Evolutionary conservation across 1,284 basidiomycete species (phyloP), one percentile per base, ranked within the genome.

Genomic region (Tilletiaria anomala): DNA sequence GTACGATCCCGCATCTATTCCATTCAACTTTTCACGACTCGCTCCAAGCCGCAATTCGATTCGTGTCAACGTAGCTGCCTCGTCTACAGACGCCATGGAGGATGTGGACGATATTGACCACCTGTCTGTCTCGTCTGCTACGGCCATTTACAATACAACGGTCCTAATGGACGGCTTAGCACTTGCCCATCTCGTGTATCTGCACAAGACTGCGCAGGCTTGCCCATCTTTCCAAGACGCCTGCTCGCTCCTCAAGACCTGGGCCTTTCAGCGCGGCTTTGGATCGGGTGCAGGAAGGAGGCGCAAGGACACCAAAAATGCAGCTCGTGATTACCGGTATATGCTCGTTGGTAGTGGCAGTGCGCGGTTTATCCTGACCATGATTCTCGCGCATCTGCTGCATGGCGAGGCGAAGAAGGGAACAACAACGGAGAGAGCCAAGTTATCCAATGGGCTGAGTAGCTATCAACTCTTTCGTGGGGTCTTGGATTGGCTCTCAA

Each of bases 211-310:
- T 14, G 74, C 79, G 35, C 72, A 80, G 48, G 69, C 73, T 11
- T 73, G 76, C 4, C 73, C 80, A 0, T 75, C 78, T 0, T 86
- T 84, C 59, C 68, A 70, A 2, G 82, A 89, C 46, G 85, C 84
- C 5, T 70, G 86, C 15, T 73, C 80, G 1, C 71, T 94, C 8
- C 76, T 94, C 42, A 76, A 85, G 16, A 76, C 91, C 15, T 94
- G 89, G 91, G 83, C 84, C 1, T 80, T 80, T 42, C 83, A 89
- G 61, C 75, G 88, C 16, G 86, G 85, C 0, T 84, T 84, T 51
- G 45, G 76, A 26, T 17, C 2, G 32, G n/a, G n/a, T n/a, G n/a
- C n/a, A n/a, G n/a, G n/a, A n/a, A n/a, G n/a, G n/a, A n/a, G n/a
- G n/a, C 26, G 29, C 10, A 39, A 37, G 18, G 14, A 12, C 6